Evolutionary conservation across 345 rosid genomes (phyloP), one percentile per base, ranked within the genome.

Genomic region (Clarkia xantiana): DNA sequence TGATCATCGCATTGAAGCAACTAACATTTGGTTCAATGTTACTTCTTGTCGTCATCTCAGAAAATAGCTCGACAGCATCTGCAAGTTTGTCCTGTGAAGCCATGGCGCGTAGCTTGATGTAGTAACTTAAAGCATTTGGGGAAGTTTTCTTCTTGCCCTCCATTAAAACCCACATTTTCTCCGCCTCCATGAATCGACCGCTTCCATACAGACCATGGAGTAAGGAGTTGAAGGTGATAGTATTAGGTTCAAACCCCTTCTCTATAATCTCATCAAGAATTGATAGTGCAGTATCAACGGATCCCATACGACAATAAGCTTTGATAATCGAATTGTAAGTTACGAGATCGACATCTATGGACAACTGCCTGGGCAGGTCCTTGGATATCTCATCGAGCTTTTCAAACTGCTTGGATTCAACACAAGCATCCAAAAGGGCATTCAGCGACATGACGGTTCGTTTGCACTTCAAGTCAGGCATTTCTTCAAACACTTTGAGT

Each of bases 401-500:
- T 44, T 64, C 65, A 22, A 48, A 54, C 53, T 20, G 49, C 11
- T 54, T 53, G 5, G 67, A 34, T 11, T 55, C 50, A 17, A 67
- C 11, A 20, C 49, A 61, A 0, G 70, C 70, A 0, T 60, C 53
- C 22, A 71, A 56, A 7, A 71, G 59, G 17, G 60, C 47, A 42
- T 71, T 71, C 38, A 61, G 63, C n/a, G 69, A 65, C 51, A 36
- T 41, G 6, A 55, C 59, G 1, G 70, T 60, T 29, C 54, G 70
- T 2, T 22, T 42, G 49, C 70, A 64, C 0, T 45, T 62, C 3
- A 64, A 9, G 10, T 55, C 40, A 17, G 65, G 73, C 73, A 71
- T 61, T 71, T 71, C 70, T 52, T 71, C 70, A 64, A 71, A 71
- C 70, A 67, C 44, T 38, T 58, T 61, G 45, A 42, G 67, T 2